Evolutionary conservation across 202 grass and related monocot genomes (phyloP).

Genomic region (Saccharum hybrid): DNA sequence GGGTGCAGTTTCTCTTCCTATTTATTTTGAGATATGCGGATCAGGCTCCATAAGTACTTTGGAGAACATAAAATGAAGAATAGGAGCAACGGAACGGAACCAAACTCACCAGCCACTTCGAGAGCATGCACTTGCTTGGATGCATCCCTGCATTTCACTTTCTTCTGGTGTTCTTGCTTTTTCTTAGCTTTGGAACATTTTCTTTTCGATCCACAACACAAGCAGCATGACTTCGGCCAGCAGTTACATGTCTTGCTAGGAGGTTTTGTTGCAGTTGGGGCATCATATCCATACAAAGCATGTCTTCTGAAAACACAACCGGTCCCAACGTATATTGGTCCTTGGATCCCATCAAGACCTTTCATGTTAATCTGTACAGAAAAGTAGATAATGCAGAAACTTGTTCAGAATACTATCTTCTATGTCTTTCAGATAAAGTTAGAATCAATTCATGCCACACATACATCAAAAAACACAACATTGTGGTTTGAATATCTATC

Average conservation of each 20-base stretch:
- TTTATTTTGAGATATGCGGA: slow-evolving; percentile 10
- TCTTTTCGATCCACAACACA: slow-evolving; percentile 27
- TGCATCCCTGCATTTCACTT: slow-evolving; percentile 28
- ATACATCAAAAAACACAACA: slow-evolving; percentile 73
- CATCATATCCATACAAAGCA: slow-evolving; percentile 45
- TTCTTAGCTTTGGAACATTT: slow-evolving; percentile 43
- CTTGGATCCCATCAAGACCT: slow-evolving; percentile 46
- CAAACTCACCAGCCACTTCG: slow-evolving; percentile 37
- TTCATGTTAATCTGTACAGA: slow-evolving; percentile 46
- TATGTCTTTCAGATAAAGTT: slow-evolving; percentile 7
- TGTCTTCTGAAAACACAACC: slow-evolving; percentile 50
- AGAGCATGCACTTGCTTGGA: slow-evolving; percentile 39
- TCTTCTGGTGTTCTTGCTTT: slow-evolving; percentile 41
- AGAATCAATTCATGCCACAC: slow-evolving; percentile 20
- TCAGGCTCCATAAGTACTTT: background rate
- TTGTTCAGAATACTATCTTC: slow-evolving; percentile 11
- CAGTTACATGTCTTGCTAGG: slow-evolving; percentile 42
- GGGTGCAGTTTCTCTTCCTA: slow-evolving; percentile 13
- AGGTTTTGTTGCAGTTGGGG: slow-evolving; percentile 31
- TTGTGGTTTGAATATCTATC: slow-evolving; percentile 76
- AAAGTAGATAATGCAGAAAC: slow-evolving; percentile 7
- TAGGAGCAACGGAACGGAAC: background rate
- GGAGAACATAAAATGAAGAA: background rate
- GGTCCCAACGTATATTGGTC: slow-evolving; percentile 47
- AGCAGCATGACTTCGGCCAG: slow-evolving; percentile 31